Evolutionary conservation across 2,329 filamentous ascomycete species (phyloP).

Genomic region (Boeremia exigua): DNA sequence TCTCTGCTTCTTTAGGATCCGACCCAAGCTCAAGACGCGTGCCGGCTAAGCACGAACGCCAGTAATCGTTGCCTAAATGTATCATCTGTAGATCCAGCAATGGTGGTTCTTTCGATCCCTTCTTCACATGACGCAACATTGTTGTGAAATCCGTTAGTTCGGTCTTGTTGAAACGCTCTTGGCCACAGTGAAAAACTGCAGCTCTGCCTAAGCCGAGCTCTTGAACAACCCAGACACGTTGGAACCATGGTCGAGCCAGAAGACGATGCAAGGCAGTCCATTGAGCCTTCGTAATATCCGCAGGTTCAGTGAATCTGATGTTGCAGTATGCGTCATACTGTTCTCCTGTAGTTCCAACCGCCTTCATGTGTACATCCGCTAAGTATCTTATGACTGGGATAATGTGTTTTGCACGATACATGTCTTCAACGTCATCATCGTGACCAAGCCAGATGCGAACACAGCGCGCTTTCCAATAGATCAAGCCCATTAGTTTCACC

Average conservation of each 20-base stretch:
- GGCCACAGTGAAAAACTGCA: constrained; percentile 7
- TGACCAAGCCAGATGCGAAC: constrained; percentile 9
- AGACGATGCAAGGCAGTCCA: not conserved
- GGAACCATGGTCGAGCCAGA: constrained; percentile 11
- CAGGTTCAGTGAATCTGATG: not conserved
- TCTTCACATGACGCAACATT: not conserved
- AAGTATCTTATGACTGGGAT: not conserved
- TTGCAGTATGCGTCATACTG: not conserved
- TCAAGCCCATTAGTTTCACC: constrained; percentile 18
- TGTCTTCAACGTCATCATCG: not conserved
- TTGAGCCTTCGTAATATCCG: not conserved
- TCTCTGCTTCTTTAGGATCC: constrained; percentile 5
- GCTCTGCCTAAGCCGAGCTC: constrained; percentile 11
- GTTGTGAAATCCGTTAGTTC: not conserved
- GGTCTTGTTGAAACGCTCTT: not conserved
- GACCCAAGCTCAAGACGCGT: constrained; percentile 6
- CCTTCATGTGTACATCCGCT: not conserved
- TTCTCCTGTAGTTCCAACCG: not conserved
- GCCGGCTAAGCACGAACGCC: not conserved
- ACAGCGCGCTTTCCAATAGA: constrained; percentile 12
- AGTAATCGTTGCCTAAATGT: not conserved
- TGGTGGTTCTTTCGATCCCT: no score
- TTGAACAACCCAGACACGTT: constrained; percentile 19
- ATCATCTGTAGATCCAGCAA: not conserved
- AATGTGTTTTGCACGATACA: not conserved